A percentile compares a stretch with the other conserved stretches of the same genome.
phyloP scores from a whole-genome alignment of 1,284 basidiomycete genomes.

The Tilletia setariae region DNA sequence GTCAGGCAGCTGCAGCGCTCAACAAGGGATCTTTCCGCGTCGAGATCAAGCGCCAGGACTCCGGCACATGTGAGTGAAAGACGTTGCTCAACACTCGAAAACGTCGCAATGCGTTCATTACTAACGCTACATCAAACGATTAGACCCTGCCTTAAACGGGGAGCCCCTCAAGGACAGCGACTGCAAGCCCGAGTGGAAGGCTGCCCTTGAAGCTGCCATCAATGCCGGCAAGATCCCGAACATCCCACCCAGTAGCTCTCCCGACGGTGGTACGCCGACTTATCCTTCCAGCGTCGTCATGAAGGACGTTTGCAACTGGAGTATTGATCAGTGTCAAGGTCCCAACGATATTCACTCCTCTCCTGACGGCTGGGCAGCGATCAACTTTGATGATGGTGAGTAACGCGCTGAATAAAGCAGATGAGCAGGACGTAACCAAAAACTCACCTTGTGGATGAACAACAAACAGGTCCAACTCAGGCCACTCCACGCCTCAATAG shows the following conservation, averaged over 20 bases:
- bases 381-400: slow-evolving; percentile 56
- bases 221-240: slow-evolving; percentile 39
- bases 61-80: neutral
- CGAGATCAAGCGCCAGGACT: neutral
- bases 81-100: neutral
- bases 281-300: slow-evolving; percentile 29
- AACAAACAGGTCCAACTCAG: slow-evolving; percentile 26
- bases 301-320: slow-evolving; percentile 42
- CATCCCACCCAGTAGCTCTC: slow-evolving; percentile 23
- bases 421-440: too few relatives aligned
- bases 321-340: slow-evolving; percentile 60
- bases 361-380: slow-evolving; percentile 27
- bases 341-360: slow-evolving; percentile 69
- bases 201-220: slow-evolving; percentile 28
- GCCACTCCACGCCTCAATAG: slow-evolving; percentile 23
- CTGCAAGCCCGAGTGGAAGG: slow-evolving; percentile 26
- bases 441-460: too few relatives aligned
- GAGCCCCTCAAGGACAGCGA: neutral
- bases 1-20: neutral
- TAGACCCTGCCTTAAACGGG: neutral
- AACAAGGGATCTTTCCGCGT: neutral
- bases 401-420: neutral
- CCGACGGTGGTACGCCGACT: slow-evolving; percentile 22
- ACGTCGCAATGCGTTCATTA: neutral
- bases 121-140: neutral